These are phyloP conservation scores for Fusarium tupiense DNA, from an alignment of 2,329 filamentous ascomycete genomes.

Conservation along the genomic window DNA sequence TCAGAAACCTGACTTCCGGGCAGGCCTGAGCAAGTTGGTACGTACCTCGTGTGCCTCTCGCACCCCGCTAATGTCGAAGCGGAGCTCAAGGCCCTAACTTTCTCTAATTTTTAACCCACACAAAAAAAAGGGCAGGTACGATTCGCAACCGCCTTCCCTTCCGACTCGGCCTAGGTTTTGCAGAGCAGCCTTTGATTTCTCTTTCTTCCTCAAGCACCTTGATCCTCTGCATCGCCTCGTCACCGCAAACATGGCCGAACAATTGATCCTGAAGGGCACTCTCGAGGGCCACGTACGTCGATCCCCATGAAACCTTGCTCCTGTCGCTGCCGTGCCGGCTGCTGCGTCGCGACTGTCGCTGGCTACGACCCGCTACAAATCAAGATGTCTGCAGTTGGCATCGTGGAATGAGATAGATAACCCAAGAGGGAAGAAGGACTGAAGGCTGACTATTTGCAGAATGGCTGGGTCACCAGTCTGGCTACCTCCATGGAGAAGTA, in stretches of 20 bases:
- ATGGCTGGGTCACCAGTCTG: slow-evolving; percentile 98
- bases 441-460: slow-evolving; percentile 58
- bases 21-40: not conserved
- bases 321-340: slow-evolving; percentile 27
- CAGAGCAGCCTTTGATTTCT: slow-evolving; percentile 45
- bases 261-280: slow-evolving; percentile 95
- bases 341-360: slow-evolving; percentile 30
- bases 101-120: slow-evolving; percentile 57
- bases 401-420: slow-evolving; percentile 13
- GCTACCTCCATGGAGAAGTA: slow-evolving; percentile 99
- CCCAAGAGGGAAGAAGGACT: slow-evolving; percentile 17
- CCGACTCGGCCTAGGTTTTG: slow-evolving; percentile 45
- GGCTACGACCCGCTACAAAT: slow-evolving; percentile 25
- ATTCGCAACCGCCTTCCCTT: slow-evolving; percentile 48
- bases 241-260: slow-evolving; percentile 80
- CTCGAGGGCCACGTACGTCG: slow-evolving; percentile 91
- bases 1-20: not conserved
- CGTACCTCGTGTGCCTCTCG: slow-evolving; percentile 2
- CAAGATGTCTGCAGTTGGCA: slow-evolving; percentile 17
- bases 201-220: slow-evolving; percentile 50
- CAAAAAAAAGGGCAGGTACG: slow-evolving; percentile 55
- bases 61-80: slow-evolving; percentile 25
- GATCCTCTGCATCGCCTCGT: slow-evolving; percentile 53
- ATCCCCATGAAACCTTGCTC: slow-evolving; percentile 32
- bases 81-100: slow-evolving; percentile 55